Evolutionary conservation across 768 basidiomycete genomes (phyloP), one percentile per base, ranked within the genome.

Genomic region (Lactarius indigo): DNA sequence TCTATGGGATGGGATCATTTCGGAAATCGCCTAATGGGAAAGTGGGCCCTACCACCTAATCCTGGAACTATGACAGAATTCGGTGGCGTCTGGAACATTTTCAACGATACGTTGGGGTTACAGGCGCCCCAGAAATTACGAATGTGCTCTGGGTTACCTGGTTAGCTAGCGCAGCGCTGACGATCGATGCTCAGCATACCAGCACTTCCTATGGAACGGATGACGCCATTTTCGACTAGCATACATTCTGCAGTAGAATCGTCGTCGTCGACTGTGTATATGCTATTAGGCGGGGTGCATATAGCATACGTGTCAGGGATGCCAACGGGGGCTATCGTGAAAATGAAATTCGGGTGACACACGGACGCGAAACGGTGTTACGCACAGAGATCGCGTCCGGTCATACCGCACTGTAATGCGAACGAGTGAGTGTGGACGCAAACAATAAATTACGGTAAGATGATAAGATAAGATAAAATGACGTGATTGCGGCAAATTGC

Each of bases 241-340:
- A 71, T 66, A 30, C 70, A 69, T 17, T 64, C 56, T 15, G 33
- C 50, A 1, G 57, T 64, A 4, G 64, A 55, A 17, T 66, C 23
- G 17, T 42, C 30, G 5, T 80, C 73, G 69, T 91, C 85, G 0
- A 92, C 90, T 1, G 91, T 92, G 73, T 92, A 92, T 44, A 93
- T 86, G 50, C 77, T 81, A 28, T 74, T 71, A 1, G 75, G 71
- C 1, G 72, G 71, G 0, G 89, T 83, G 72, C 88, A 92, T n/a
- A 92, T 69, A 4, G 81, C 80, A 71, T 91, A 90, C 0, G 74
- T 71, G 2, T 71, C 61, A n/a, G 74, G 75, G 35, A 73, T 64
- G 6, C 41, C 41, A 41, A 41, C 17, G 23, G 54, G 33, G 3
- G 61, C 39, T 26, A 66, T 8, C 8, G 60, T 28, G 0, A 59